phyloP scores from a whole-genome alignment of 208 protist species.

The Acanthamoeba healyi region DNA sequence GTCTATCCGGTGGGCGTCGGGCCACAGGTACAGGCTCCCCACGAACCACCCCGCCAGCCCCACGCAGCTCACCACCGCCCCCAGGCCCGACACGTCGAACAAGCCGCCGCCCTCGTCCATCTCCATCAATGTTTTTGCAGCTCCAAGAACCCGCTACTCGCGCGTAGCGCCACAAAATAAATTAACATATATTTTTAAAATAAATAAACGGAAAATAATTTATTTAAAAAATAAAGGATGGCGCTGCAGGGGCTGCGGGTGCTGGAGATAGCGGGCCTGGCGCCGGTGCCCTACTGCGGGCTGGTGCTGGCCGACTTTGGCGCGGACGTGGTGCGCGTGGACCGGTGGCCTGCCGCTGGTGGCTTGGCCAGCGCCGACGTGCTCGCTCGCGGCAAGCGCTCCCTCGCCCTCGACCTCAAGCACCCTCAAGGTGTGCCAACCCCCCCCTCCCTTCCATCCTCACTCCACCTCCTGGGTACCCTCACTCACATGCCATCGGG shows the following conservation, averaged over 20 bases:
- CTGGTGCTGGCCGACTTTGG: conserved; percentile 90
- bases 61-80: conserved; percentile 30
- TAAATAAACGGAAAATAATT: neutral
- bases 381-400: conserved; percentile 79
- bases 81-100: neutral
- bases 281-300: conserved; percentile 88
- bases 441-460: too few relatives aligned
- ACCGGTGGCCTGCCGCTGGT: conserved; percentile 67
- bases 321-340: conserved; percentile 88
- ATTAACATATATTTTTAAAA: neutral
- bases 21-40: conserved; percentile 74
- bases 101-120: neutral
- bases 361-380: neutral
- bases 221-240: neutral
- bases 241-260: conserved; percentile 86
- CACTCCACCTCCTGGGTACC: too few relatives aligned
- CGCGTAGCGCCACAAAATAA: neutral
- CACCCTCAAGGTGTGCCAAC: neutral
- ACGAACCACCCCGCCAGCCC: conserved; percentile 48
- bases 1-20: neutral
- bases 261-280: conserved; percentile 88
- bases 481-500: neutral
- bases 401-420: conserved; percentile 67
- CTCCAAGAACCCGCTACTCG: neutral
- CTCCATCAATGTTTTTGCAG: neutral